phyloP scores from a whole-genome alignment of 2,329 filamentous ascomycete species.

The Fusarium sp. region DNA sequence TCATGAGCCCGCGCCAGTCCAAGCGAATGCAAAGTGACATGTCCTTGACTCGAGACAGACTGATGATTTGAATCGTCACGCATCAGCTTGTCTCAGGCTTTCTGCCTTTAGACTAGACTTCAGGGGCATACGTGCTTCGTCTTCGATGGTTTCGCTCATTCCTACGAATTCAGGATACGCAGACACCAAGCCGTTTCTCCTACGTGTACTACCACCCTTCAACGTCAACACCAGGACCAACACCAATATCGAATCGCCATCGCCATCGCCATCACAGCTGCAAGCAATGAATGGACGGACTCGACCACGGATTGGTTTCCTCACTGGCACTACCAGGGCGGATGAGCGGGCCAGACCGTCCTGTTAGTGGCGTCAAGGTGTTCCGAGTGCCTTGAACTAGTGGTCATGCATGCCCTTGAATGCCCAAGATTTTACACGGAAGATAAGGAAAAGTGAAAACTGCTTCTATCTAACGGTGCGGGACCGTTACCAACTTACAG shows the following conservation, averaged over 20 bases:
- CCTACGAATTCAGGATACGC: conserved; percentile 12
- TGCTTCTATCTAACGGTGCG: not conserved
- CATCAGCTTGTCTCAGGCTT: conserved; percentile 14
- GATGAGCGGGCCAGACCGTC: conserved; percentile 24
- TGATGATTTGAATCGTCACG: conserved; percentile 2
- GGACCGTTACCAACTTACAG: not conserved
- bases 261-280: conserved; percentile 16
- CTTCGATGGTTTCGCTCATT: not conserved
- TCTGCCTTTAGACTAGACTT: not conserved
- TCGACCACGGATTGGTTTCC: not conserved
- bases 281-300: not conserved
- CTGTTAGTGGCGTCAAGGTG: conserved; percentile 21
- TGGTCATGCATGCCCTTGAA: not conserved
- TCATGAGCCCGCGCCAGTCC: not conserved
- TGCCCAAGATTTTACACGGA: not conserved
- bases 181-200: conserved; percentile 6
- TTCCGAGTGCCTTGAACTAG: conserved; percentile 20
- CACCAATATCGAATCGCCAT: not conserved
- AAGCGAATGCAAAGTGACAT: not conserved
- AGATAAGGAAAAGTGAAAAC: not conserved
- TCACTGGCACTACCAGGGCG: conserved; percentile 6
- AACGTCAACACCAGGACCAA: conserved; percentile 8
- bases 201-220: conserved; percentile 16
- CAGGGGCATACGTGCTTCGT: not conserved
- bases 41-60: not conserved